These are phyloP conservation scores for Alternaria arborescens DNA, from an alignment of 2,329 filamentous ascomycete genomes.

Conservation along the genomic window DNA sequence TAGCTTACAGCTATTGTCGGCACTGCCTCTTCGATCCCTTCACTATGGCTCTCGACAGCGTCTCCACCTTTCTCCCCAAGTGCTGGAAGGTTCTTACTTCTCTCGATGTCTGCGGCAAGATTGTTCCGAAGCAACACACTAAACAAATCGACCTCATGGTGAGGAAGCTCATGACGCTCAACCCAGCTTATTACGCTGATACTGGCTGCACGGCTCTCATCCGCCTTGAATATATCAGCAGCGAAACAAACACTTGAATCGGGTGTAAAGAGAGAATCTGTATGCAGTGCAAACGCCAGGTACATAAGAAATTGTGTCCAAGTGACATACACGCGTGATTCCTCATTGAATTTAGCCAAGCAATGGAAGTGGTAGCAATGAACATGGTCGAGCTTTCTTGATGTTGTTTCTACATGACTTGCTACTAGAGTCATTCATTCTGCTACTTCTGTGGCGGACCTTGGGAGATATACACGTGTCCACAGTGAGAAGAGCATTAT, in stretches of 20 bases:
- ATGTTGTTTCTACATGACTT: slow-evolving; percentile 32
- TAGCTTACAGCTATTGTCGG: background rate
- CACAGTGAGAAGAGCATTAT: slow-evolving; percentile 19
- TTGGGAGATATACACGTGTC: slow-evolving; percentile 27
- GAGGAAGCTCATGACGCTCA: slow-evolving; percentile 28
- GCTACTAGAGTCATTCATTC: slow-evolving; percentile 26
- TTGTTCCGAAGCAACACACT: slow-evolving; percentile 17
- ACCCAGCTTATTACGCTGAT: slow-evolving; percentile 28
- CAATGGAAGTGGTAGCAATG: slow-evolving; percentile 30
- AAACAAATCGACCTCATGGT: slow-evolving; percentile 24
- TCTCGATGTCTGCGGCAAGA: slow-evolving; percentile 14
- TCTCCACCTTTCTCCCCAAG: slow-evolving; percentile 33
- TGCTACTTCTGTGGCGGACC: slow-evolving; percentile 30
- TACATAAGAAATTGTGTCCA: slow-evolving; percentile 22
- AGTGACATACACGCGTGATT: slow-evolving; percentile 23
- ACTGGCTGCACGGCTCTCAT: slow-evolving; percentile 24
- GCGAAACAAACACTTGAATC: slow-evolving; percentile 17
- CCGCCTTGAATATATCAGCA: slow-evolving; percentile 12
- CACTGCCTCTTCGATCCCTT: slow-evolving; percentile 10
- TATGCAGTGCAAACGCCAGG: slow-evolving; percentile 18
- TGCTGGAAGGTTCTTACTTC: slow-evolving; percentile 31
- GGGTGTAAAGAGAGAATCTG: slow-evolving; percentile 24
- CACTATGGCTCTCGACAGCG: slow-evolving; percentile 18
- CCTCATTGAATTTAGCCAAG: slow-evolving; percentile 24
- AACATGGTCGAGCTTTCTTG: slow-evolving; percentile 26